Evolutionary conservation across 345 rosid species (phyloP).

Genomic region (Hibiscus trionum): DNA sequence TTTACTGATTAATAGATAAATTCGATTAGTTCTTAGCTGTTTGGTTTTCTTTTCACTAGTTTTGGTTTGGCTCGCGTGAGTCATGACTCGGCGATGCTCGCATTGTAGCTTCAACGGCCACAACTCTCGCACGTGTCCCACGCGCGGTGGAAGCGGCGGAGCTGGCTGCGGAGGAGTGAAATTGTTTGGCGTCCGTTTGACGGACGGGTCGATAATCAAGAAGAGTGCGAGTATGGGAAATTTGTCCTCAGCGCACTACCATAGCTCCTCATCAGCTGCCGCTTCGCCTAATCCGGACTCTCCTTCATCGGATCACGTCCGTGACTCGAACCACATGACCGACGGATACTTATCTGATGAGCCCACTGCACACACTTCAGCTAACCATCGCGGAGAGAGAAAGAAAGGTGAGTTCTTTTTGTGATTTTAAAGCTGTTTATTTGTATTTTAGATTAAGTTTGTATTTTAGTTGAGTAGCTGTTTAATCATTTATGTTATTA

Average conservation of each 20-base stretch:
- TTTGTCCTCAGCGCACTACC: conserved; percentile 54
- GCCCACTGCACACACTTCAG: conserved; percentile 49
- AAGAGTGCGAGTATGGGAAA: conserved; percentile 96
- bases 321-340: conserved; percentile 35
- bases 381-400: conserved; percentile 67
- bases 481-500: not conserved
- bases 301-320: conserved; percentile 53
- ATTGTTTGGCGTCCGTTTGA: conserved; percentile 85
- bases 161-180: conserved; percentile 46
- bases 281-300: conserved; percentile 65
- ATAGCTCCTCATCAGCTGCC: conserved; percentile 57
- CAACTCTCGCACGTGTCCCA: conserved; percentile 85
- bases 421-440: not conserved
- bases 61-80: conserved; percentile 10
- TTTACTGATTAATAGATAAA: not conserved
- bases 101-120: conserved; percentile 98
- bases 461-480: not conserved
- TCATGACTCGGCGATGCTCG: conserved; percentile 65
- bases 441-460: not conserved
- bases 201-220: conserved; percentile 86
- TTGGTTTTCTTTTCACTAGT: not conserved
- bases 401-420: conserved; percentile 55
- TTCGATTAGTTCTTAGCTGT: not conserved
- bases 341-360: conserved; percentile 83
- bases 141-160: conserved; percentile 31